phyloP scores from a whole-genome alignment of 73 alveolate genomes.

The Paraurostyla sp. region DNA sequence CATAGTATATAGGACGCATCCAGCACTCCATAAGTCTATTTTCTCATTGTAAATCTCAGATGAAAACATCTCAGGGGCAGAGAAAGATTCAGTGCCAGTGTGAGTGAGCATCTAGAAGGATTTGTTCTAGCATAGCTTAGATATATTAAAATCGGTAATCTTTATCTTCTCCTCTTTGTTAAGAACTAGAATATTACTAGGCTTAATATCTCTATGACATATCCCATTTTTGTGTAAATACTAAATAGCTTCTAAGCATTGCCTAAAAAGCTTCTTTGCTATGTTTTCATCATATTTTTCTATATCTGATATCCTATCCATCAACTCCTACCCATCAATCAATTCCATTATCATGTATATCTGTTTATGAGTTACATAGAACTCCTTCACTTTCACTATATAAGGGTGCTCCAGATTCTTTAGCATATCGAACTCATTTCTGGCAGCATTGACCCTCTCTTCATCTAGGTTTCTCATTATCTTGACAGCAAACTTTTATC shows the following conservation, averaged over 20 bases:
- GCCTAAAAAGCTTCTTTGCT: constrained; percentile 80
- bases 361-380: constrained; percentile 50
- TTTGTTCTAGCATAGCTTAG: constrained; percentile 46
- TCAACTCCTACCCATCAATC: constrained; percentile 87
- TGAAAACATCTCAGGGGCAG: constrained; percentile 72
- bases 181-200: constrained; percentile 85
- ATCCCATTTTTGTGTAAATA: constrained; percentile 85
- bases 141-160: constrained; percentile 67
- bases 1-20: constrained; percentile 66
- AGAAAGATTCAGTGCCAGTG: constrained; percentile 73
- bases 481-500: constrained; percentile 52
- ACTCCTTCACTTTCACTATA: constrained; percentile 64
- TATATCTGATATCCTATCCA: constrained; percentile 78
- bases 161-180: constrained; percentile 70
- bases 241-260: constrained; percentile 80
- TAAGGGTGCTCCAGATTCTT: constrained; percentile 56
- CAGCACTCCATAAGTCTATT: constrained; percentile 73
- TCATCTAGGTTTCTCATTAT: constrained; percentile 65
- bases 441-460: constrained; percentile 55
- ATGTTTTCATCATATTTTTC: constrained; percentile 80
- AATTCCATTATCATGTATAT: constrained; percentile 80
- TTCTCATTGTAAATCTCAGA: constrained; percentile 64
- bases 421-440: constrained; percentile 54
- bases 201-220: constrained; percentile 91
- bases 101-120: constrained; percentile 37